Conservation (phyloP, 768 basidiomycete genomes). For the Lactarius evosmus region DNA sequence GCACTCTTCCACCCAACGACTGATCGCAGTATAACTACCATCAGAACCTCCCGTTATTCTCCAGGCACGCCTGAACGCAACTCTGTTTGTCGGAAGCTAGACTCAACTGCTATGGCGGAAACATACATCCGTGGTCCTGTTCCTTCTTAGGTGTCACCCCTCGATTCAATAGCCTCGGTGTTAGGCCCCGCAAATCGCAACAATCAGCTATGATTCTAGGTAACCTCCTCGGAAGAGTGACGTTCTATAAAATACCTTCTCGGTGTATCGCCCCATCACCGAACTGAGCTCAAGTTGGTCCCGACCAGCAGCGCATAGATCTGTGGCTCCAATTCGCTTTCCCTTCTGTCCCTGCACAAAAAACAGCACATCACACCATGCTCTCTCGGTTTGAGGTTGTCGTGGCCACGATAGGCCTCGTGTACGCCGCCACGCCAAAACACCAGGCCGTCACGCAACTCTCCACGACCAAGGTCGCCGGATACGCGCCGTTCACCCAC, state of each 20-base stretch:
- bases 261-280: neutral
- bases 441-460: constrained; percentile 3
- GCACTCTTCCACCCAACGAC: neutral
- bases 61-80: too few relatives aligned
- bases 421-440: neutral
- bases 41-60: too few relatives aligned
- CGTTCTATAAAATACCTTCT: neutral
- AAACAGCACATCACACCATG: neutral
- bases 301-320: neutral
- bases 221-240: neutral
- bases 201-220: too few relatives aligned
- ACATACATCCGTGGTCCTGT: too few relatives aligned
- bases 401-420: neutral
- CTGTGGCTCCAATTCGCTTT: neutral
- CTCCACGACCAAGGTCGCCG: constrained; percentile 35
- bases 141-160: too few relatives aligned
- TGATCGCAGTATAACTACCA: neutral
- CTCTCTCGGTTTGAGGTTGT: neutral
- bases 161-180: neutral
- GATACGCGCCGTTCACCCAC: constrained; percentile 46
- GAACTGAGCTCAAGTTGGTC: too few relatives aligned
- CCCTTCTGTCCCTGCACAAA: neutral
- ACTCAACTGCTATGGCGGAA: too few relatives aligned
- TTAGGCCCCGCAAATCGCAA: neutral
- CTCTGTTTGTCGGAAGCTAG: too few relatives aligned